Percentiles rank a stretch among this genome's conserved stretches.
Evolutionary conservation across 1,284 basidiomycete species (phyloP).

Genomic region (Cystobasidium slooffiae): DNA sequence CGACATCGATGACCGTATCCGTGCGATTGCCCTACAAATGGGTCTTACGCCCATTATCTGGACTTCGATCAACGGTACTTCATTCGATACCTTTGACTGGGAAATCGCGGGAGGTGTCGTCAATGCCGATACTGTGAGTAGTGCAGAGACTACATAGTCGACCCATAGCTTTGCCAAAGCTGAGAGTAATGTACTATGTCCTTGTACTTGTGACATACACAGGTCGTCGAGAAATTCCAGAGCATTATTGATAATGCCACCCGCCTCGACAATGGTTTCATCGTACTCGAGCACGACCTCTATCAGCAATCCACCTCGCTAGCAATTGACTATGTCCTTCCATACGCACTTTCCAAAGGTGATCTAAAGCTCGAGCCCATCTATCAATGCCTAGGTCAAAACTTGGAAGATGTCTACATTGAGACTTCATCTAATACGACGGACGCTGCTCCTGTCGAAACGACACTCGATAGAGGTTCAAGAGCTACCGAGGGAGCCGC

Average conservation of each 20-base stretch:
- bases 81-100: constrained; percentile 50
- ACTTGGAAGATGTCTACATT: constrained; percentile 67
- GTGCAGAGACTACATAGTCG: not conserved
- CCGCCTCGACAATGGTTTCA: constrained; percentile 67
- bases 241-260: constrained; percentile 57
- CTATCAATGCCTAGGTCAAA: constrained; percentile 68
- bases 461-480: constrained; percentile 30
- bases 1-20: constrained; percentile 79
- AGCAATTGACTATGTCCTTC: constrained; percentile 82
- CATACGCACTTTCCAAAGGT: constrained; percentile 67
- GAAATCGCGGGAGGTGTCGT: constrained; percentile 64
- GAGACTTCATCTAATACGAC: constrained; percentile 53
- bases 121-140: constrained; percentile 44
- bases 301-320: constrained; percentile 84
- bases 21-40: constrained; percentile 80
- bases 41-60: constrained; percentile 77
- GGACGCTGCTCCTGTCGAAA: constrained; percentile 11
- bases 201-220: not conserved
- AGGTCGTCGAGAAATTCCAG: constrained; percentile 59
- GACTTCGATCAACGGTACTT: constrained; percentile 66
- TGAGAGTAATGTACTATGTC: not conserved
- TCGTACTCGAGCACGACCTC: constrained; percentile 86
- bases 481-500: constrained; percentile 6
- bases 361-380: constrained; percentile 66
- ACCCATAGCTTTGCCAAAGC: not conserved